These are phyloP conservation scores for Botrytis byssoidea DNA, from an alignment of 2,329 filamentous ascomycete species.

Conservation along the genomic window DNA sequence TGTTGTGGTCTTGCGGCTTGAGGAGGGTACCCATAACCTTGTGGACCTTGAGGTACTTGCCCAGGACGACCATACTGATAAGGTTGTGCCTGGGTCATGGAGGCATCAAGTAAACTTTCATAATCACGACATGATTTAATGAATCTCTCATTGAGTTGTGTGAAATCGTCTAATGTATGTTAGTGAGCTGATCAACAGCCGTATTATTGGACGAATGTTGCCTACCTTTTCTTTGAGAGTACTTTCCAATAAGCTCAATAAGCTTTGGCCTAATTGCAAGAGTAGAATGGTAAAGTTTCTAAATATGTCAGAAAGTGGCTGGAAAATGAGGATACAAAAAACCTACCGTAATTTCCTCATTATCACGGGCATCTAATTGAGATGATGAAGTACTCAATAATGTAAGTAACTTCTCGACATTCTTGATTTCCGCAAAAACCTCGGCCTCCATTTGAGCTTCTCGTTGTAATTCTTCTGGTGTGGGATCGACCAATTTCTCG, in stretches of 20 bases:
- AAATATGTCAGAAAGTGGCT: conserved; percentile 37
- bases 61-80: conserved; percentile 63
- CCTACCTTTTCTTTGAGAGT: conserved; percentile 96
- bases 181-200: conserved; percentile 19
- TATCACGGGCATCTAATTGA: conserved; percentile 80
- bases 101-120: conserved; percentile 90
- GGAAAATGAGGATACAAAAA: neutral
- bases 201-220: neutral
- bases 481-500: conserved; percentile 93
- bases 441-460: conserved; percentile 94
- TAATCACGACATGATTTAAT: conserved; percentile 98
- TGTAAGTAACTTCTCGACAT: conserved; percentile 79
- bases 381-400: conserved; percentile 84
- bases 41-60: conserved; percentile 31
- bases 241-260: conserved; percentile 97
- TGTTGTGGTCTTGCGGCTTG: conserved; percentile 45
- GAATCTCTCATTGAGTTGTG: conserved; percentile 97
- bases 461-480: conserved; percentile 86
- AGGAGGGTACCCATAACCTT: conserved; percentile 42
- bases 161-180: conserved; percentile 79
- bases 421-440: conserved; percentile 74
- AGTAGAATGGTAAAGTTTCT: conserved; percentile 87
- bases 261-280: conserved; percentile 92
- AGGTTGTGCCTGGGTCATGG: conserved; percentile 91
- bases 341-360: conserved; percentile 88